Evolutionary conservation across 306 rosid species (phyloP).

Genomic region (Prunus mongolica): DNA sequence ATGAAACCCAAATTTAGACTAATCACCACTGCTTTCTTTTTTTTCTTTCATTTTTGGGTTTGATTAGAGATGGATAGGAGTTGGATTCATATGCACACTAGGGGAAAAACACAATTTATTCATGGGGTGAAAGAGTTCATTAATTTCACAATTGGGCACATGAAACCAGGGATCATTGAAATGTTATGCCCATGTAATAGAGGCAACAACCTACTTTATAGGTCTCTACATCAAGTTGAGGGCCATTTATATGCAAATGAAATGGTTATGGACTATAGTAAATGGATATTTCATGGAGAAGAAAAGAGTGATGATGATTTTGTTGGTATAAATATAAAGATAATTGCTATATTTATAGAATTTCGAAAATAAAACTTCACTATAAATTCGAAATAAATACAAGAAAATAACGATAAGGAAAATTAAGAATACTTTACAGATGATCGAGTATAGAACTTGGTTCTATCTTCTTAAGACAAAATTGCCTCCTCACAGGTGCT

Average conservation of each 20-base stretch:
- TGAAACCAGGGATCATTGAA: neutral
- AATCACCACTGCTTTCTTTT: no score
- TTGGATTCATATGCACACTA: neutral
- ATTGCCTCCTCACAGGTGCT: no score
- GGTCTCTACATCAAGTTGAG: neutral
- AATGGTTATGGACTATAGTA: neutral
- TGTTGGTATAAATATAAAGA: no score
- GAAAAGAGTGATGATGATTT: neutral
- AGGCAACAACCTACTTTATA: neutral
- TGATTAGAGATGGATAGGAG: neutral
- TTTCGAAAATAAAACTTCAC: no score
- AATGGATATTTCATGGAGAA: neutral
- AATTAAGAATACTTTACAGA: no score
- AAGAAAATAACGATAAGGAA: no score
- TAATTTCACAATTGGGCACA: neutral
- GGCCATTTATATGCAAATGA: neutral
- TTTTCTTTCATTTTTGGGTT: no score
- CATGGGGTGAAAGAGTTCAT: neutral
- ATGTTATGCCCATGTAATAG: neutral
- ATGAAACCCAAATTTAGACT: no score
- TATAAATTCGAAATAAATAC: no score
- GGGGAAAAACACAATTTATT: neutral
- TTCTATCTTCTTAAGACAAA: no score
- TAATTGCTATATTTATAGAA: no score
- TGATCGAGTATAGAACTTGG: no score